Evolutionary conservation across 73 alveolate species (phyloP), one percentile per base, ranked within the genome.

Genomic region (Paramecium primaurelia): DNA sequence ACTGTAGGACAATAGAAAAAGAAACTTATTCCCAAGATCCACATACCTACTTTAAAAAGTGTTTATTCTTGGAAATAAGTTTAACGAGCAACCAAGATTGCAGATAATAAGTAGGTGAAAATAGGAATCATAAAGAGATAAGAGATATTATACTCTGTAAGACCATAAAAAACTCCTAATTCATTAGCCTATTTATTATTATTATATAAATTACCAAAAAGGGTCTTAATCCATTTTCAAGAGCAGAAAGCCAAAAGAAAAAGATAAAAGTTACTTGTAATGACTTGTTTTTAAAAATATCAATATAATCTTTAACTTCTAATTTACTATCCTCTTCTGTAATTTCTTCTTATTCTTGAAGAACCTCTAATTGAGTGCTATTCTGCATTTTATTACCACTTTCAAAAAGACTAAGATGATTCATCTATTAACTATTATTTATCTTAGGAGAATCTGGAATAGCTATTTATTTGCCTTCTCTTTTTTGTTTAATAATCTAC

Each of bases 161-260:
- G 84, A 64, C 47, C 47, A 34, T 64, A 64, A 32, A 12, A 32
- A 64, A 28, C 49, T 12, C 84, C 84, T 64, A 64, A 64, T 64
- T 64, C 84, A 26, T 64, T 64, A 32, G 84, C 84, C 84, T 64
- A 64, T 32, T 16, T 28, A 64, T 11, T 16, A 54, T 16, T n/a
- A 28, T 40, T 5, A 28, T 64, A 3, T 64, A 12, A 28, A 14
- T 32, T 11, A 64, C 84, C 84, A 64, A 64, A 26, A 64, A 64
- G 9, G 84, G 84, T 64, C 84, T 64, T 64, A 64, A 64, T 64
- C 84, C 84, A 64, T 64, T 64, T 14, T 64, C 84, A 28, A 64
- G 47, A 6, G 51, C 42, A 34, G 84, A 64, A 32, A 64, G 84
- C 84, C 84, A 64, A 64, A 64, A 64, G 47, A 64, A 64, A 34